A percentile compares a stretch with the other conserved stretches of the same genome.
phyloP scores from a whole-genome alignment of 805 yeast species.

The Candida insectalens region DNA sequence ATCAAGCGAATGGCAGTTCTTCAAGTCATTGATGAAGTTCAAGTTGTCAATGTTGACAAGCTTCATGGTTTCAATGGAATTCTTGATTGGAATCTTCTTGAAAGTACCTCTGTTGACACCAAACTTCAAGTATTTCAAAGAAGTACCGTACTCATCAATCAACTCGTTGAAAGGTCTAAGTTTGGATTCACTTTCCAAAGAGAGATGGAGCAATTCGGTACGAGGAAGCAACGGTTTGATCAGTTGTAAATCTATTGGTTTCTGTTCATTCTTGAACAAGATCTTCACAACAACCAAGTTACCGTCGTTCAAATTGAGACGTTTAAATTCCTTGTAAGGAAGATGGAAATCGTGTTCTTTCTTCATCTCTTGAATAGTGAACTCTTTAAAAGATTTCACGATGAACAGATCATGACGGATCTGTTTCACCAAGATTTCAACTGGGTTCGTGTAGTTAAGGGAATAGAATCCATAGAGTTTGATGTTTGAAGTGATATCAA shows the following conservation, averaged over 20 bases:
- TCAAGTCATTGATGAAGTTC: slow-evolving; percentile 16
- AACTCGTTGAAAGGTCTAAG: slow-evolving; percentile 20
- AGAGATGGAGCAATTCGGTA: slow-evolving; percentile 19
- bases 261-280: slow-evolving; percentile 21
- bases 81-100: slow-evolving; percentile 15
- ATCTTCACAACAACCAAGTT: slow-evolving; percentile 22
- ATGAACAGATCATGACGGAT: slow-evolving; percentile 20
- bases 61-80: slow-evolving; percentile 17
- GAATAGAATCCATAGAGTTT: slow-evolving; percentile 22
- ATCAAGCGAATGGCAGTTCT: slow-evolving; percentile 16
- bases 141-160: slow-evolving; percentile 14
- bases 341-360: slow-evolving; percentile 23
- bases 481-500: slow-evolving; percentile 22
- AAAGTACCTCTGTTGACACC: slow-evolving; percentile 23
- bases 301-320: slow-evolving; percentile 20
- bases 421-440: slow-evolving; percentile 22
- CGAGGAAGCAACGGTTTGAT: slow-evolving; percentile 17
- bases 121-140: slow-evolving; percentile 18
- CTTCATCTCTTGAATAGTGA: slow-evolving; percentile 22
- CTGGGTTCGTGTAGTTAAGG: slow-evolving; percentile 18
- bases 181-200: slow-evolving; percentile 20
- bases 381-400: slow-evolving; percentile 22
- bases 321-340: slow-evolving; percentile 22
- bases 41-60: slow-evolving; percentile 22
- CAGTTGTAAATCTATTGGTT: slow-evolving; percentile 19